phyloP scores from a whole-genome alignment of 805 yeast genomes.

The Candida maesae region DNA sequence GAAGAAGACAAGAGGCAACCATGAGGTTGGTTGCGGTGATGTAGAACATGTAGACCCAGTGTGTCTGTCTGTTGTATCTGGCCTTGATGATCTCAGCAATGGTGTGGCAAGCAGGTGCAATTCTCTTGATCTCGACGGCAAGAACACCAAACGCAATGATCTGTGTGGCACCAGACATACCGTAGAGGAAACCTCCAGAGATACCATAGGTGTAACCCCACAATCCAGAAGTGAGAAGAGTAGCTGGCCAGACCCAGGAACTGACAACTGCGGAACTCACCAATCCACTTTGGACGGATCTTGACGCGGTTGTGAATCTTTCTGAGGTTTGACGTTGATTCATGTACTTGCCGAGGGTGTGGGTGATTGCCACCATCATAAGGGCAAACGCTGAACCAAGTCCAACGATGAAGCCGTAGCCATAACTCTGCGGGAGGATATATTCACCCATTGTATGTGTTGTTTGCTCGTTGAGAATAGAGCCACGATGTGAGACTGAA shows the following conservation, averaged over 20 bases:
- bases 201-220: constrained; percentile 42
- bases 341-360: constrained; percentile 33
- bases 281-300: constrained; percentile 40
- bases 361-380: constrained; percentile 34
- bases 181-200: constrained; percentile 37
- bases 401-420: constrained; percentile 39
- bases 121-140: constrained; percentile 38
- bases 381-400: constrained; percentile 42
- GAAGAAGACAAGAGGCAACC: constrained; percentile 35
- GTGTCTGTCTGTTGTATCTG: constrained; percentile 36
- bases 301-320: constrained; percentile 35
- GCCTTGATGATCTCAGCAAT: constrained; percentile 35
- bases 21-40: constrained; percentile 36
- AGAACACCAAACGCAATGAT: constrained; percentile 34
- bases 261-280: constrained; percentile 41
- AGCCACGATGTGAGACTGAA: too few relatives aligned
- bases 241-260: constrained; percentile 48
- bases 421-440: constrained; percentile 23
- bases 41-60: constrained; percentile 34
- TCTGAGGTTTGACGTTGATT: constrained; percentile 42
- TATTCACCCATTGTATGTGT: constrained; percentile 7
- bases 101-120: constrained; percentile 42
- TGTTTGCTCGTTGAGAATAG: not conserved
- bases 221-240: constrained; percentile 34
- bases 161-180: constrained; percentile 31